These are phyloP conservation scores for Tolypocladium ovalisporum DNA, from an alignment of 2,329 filamentous ascomycete genomes.

Conservation along the genomic window DNA sequence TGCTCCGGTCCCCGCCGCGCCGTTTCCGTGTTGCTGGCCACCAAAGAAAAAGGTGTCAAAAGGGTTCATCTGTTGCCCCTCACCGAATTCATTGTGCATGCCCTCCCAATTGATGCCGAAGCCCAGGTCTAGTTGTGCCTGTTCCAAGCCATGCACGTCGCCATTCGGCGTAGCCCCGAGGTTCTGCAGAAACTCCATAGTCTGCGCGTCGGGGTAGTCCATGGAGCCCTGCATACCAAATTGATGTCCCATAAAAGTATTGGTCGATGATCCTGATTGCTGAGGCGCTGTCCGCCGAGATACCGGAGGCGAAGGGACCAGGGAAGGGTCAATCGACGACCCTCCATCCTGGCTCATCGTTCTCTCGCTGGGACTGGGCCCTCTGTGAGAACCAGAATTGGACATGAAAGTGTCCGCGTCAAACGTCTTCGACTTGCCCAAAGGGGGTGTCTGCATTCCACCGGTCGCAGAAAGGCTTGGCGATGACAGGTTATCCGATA, in stretches of 20 bases:
- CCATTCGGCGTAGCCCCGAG: conserved; percentile 24
- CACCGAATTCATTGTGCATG: conserved; percentile 51
- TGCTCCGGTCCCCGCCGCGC: conserved; percentile 14
- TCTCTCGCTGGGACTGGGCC: conserved; percentile 18
- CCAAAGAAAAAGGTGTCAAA: conserved; percentile 69
- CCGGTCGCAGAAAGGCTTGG: conserved; percentile 25
- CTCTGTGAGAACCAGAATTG: conserved; percentile 15
- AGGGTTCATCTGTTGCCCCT: conserved; percentile 52
- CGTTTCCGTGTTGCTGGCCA: conserved; percentile 28
- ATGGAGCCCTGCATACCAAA: conserved; percentile 21
- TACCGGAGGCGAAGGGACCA: conserved; percentile 33
- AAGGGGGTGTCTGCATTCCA: conserved; percentile 27
- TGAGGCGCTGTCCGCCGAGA: conserved; percentile 25
- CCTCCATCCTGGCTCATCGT: conserved; percentile 17
- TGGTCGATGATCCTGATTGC: conserved; percentile 13
- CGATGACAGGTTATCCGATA: conserved; percentile 30
- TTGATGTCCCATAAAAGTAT: conserved; percentile 20
- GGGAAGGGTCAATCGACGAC: conserved; percentile 26
- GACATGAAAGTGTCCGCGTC: conserved; percentile 21
- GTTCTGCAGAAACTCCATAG: conserved; percentile 42
- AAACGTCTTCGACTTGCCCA: conserved; percentile 25
- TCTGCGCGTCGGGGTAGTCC: conserved; percentile 37
- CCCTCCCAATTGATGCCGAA: conserved; percentile 56
- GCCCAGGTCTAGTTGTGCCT: conserved; percentile 50
- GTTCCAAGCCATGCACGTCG: conserved; percentile 22